Conservation (phyloP, 2,329 filamentous ascomycete species). For the Botrytis squamosa region DNA sequence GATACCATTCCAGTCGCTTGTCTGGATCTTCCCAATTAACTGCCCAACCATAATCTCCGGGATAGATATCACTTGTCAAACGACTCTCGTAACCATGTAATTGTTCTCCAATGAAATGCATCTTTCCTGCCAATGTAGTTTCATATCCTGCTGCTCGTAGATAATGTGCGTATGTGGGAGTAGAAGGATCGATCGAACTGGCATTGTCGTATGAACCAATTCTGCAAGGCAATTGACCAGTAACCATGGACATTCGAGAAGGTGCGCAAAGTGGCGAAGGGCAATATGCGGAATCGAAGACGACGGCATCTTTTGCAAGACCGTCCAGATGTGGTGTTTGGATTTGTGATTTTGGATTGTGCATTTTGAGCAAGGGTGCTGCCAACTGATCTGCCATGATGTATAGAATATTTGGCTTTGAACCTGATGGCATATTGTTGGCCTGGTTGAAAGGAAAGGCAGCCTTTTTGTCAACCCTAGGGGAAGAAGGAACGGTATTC, state of each 20-base stretch:
- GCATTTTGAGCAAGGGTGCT: slow-evolving; percentile 86
- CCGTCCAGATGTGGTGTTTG: slow-evolving; percentile 87
- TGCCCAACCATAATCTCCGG: slow-evolving; percentile 89
- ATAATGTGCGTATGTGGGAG: slow-evolving; percentile 91
- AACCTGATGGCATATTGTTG: slow-evolving; percentile 27
- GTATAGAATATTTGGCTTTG: slow-evolving; percentile 76
- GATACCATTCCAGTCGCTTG: slow-evolving; percentile 86
- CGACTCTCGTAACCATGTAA: slow-evolving; percentile 91
- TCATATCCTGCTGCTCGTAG: slow-evolving; percentile 82
- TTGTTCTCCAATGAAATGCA: slow-evolving; percentile 96
- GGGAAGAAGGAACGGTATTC: slow-evolving; percentile 65
- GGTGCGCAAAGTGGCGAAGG: slow-evolving; percentile 90
- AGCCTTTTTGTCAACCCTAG: slow-evolving; percentile 35
- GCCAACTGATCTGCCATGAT: slow-evolving; percentile 98
- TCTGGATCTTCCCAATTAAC: slow-evolving; percentile 95
- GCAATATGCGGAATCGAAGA: slow-evolving; percentile 93
- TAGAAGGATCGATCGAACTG: slow-evolving; percentile 76
- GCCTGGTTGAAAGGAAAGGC: slow-evolving; percentile 33
- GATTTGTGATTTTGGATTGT: slow-evolving; percentile 85
- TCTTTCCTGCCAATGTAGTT: slow-evolving; percentile 88
- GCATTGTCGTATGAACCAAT: slow-evolving; percentile 93
- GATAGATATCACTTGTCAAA: slow-evolving; percentile 93
- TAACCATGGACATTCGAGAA: slow-evolving; percentile 92
- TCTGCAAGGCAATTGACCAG: slow-evolving; percentile 84
- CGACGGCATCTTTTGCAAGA: slow-evolving; percentile 76